These are phyloP conservation scores for Paecilomyces dactylethromorphus DNA, from an alignment of 2,329 filamentous ascomycete species.

Conservation along the genomic window DNA sequence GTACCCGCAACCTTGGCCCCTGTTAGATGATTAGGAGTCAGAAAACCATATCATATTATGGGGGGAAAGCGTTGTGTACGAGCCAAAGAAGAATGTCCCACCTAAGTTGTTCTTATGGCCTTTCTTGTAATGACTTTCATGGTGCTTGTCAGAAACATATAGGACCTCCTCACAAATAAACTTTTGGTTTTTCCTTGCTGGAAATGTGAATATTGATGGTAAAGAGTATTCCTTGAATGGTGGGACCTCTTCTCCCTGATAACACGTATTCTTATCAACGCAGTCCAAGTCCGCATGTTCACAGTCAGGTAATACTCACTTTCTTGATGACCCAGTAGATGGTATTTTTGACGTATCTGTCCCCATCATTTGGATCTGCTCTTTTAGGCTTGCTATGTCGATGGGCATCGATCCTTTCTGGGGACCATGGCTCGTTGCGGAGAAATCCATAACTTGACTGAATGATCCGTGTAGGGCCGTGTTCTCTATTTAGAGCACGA, in stretches of 20 bases:
- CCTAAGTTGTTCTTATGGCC: slow-evolving; percentile 11
- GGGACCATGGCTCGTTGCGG: slow-evolving; percentile 10
- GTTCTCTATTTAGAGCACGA: slow-evolving; percentile 20
- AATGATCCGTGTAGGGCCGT: slow-evolving; percentile 17
- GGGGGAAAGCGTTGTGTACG: too few relatives aligned
- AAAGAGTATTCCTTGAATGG: neutral
- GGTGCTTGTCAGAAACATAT: slow-evolving; percentile 11
- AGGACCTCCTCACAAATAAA: slow-evolving; percentile 12
- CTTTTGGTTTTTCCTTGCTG: neutral
- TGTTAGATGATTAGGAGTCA: too few relatives aligned
- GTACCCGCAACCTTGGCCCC: too few relatives aligned
- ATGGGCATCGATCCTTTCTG: slow-evolving; percentile 5
- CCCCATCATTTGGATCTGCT: slow-evolving; percentile 10
- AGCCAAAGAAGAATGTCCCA: neutral
- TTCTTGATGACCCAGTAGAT: slow-evolving; percentile 17
- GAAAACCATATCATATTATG: too few relatives aligned
- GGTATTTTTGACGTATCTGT: slow-evolving; percentile 14
- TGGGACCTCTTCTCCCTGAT: neutral
- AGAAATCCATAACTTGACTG: slow-evolving; percentile 23
- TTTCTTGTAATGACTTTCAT: slow-evolving; percentile 12
- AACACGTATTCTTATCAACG: slow-evolving; percentile 1
- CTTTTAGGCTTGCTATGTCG: slow-evolving; percentile 3
- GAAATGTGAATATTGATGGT: neutral
- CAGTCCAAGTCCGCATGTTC: neutral
- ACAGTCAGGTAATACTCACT: slow-evolving; percentile 3